These are phyloP conservation scores for Teunomyces panamensis DNA, from an alignment of 805 yeast species.

Conservation along the genomic window DNA sequence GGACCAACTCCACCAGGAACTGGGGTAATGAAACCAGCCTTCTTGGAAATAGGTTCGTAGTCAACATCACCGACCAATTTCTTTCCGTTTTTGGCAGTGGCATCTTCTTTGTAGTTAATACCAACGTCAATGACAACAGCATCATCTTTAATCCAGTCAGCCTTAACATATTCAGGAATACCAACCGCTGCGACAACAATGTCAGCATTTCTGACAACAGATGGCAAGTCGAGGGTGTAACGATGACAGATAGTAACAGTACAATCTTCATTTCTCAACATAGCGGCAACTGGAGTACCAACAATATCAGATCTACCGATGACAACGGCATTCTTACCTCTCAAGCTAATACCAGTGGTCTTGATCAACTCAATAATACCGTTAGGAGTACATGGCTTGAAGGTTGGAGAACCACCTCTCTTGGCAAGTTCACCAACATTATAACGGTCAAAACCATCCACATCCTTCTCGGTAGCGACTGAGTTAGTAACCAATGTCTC, in stretches of 20 bases:
- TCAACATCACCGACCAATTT: constrained; percentile 96
- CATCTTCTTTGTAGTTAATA: constrained; percentile 81
- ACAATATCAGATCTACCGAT: constrained; percentile 95
- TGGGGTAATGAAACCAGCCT: constrained; percentile 79
- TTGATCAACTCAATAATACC: constrained; percentile 83
- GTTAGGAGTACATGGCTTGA: constrained; percentile 93
- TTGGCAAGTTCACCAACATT: constrained; percentile 90
- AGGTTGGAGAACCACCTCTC: constrained; percentile 77
- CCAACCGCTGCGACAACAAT: constrained; percentile 93
- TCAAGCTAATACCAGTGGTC: constrained; percentile 59
- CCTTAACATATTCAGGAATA: constrained; percentile 76
- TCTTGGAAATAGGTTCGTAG: constrained; percentile 58
- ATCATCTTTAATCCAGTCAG: constrained; percentile 83
- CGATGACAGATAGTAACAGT: constrained; percentile 90
- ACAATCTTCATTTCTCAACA: constrained; percentile 74
- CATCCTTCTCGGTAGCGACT: constrained; percentile 82
- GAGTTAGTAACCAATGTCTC: constrained; percentile 79
- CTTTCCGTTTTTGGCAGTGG: constrained; percentile 70
- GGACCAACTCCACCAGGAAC: constrained; percentile 99
- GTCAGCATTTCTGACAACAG: constrained; percentile 65
- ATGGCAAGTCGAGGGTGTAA: constrained; percentile 58
- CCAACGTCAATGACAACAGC: constrained; percentile 93
- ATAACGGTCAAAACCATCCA: constrained; percentile 88
- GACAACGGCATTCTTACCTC: constrained; percentile 87
- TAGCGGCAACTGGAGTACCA: constrained; percentile 87